phyloP scores from a whole-genome alignment of 306 rosid species.

The Vigna mungo region DNA sequence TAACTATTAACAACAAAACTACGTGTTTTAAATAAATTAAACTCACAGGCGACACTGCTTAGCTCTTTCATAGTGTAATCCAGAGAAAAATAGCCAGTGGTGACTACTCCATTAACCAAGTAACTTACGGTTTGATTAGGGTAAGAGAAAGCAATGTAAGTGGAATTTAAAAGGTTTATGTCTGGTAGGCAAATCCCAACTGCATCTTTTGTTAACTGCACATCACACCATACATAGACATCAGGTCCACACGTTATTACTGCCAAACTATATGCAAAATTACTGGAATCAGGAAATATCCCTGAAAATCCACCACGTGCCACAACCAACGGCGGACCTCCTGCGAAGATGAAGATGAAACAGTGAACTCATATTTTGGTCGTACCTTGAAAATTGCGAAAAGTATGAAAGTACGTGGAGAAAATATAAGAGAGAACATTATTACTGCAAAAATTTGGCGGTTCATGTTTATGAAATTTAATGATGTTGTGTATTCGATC shows the following conservation, averaged over 20 bases:
- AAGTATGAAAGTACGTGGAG: too few relatives aligned
- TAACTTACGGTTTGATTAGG: conserved; percentile 35
- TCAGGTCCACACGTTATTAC: not conserved
- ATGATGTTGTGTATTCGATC: too few relatives aligned
- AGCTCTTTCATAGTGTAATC: conserved; percentile 48
- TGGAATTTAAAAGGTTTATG: conserved; percentile 58
- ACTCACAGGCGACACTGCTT: conserved; percentile 33
- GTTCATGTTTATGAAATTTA: too few relatives aligned
- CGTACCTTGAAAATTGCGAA: too few relatives aligned
- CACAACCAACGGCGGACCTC: conserved; percentile 67
- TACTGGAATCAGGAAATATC: conserved; percentile 80
- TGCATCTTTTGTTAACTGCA: conserved; percentile 81
- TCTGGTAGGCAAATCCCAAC: conserved; percentile 74
- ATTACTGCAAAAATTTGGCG: too few relatives aligned
- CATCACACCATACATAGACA: conserved; percentile 77
- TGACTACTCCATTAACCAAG: conserved; percentile 43
- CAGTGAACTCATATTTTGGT: too few relatives aligned
- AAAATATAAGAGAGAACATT: too few relatives aligned
- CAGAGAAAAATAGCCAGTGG: conserved; percentile 48
- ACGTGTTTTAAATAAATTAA: not conserved
- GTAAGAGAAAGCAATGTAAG: not conserved
- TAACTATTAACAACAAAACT: not conserved
- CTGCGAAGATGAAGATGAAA: conserved; percentile 49
- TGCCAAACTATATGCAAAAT: conserved; percentile 53
- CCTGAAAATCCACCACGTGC: conserved; percentile 96